phyloP scores from a whole-genome alignment of 2,329 filamentous ascomycete species.

The Alternaria gaisen region DNA sequence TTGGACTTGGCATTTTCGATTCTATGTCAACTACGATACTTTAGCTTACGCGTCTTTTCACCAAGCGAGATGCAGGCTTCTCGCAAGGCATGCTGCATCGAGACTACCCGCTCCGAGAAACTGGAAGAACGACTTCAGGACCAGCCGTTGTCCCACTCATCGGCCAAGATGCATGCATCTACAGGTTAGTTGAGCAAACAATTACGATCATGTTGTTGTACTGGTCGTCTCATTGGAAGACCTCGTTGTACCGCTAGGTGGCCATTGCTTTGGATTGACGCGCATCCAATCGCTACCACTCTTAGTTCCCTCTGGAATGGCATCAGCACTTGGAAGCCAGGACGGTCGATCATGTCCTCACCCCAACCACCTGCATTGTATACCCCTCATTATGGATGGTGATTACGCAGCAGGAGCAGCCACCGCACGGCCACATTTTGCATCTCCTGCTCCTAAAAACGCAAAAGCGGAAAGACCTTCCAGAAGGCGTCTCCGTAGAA shows the following conservation, averaged over 20 bases:
- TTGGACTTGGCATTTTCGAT: background rate
- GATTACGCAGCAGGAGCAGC: background rate
- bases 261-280: background rate
- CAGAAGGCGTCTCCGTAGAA: background rate
- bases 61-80: background rate
- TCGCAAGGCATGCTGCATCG: conserved; percentile 2
- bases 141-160: background rate
- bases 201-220: background rate
- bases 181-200: background rate
- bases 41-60: conserved; percentile 3
- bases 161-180: background rate
- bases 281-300: background rate
- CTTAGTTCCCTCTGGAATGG: background rate
- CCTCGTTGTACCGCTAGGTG: background rate
- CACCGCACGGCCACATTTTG: background rate
- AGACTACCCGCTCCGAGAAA: background rate
- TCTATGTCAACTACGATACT: background rate
- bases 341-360: background rate
- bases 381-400: background rate
- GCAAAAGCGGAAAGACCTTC: background rate
- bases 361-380: too few relatives aligned
- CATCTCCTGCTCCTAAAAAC: background rate
- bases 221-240: background rate
- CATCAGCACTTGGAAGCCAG: background rate
- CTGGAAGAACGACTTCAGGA: background rate